Percentiles rank a stretch among this genome's conserved stretches.
Conservation (phyloP, 192 early-diverging fungal species). For the Coemansia sp. region DNA sequence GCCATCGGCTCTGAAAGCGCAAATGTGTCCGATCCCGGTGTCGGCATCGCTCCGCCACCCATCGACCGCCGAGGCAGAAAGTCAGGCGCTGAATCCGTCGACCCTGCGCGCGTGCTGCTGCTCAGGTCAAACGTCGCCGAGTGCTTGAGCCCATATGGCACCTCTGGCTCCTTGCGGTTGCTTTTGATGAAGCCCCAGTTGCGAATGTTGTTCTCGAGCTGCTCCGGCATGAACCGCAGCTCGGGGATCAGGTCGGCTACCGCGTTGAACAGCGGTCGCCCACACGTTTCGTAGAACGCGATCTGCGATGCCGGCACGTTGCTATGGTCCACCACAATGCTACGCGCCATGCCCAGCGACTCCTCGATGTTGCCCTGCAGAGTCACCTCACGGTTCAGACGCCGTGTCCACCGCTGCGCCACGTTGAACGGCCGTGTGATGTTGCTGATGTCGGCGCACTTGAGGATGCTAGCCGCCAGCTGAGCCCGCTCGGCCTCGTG, state of each 20-base stretch:
- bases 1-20: slow-evolving; percentile 9
- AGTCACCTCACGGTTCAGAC: slow-evolving; percentile 67
- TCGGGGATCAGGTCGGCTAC: slow-evolving; percentile 48
- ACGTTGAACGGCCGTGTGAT: slow-evolving; percentile 69
- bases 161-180: slow-evolving; percentile 48
- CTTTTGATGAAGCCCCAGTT: slow-evolving; percentile 49
- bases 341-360: slow-evolving; percentile 60
- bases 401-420: slow-evolving; percentile 65
- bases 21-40: slow-evolving; percentile 6
- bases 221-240: slow-evolving; percentile 44
- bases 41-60: slow-evolving; percentile 8
- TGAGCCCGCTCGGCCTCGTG: slow-evolving; percentile 59
- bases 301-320: slow-evolving; percentile 50
- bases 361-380: slow-evolving; percentile 72
- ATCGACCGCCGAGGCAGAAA: slow-evolving; percentile 39
- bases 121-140: slow-evolving; percentile 40
- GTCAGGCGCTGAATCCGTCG: slow-evolving; percentile 50
- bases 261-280: slow-evolving; percentile 50
- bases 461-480: slow-evolving; percentile 69
- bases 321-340: slow-evolving; percentile 32
- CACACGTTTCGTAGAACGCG: slow-evolving; percentile 50
- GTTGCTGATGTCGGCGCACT: slow-evolving; percentile 82
- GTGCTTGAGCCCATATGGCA: slow-evolving; percentile 51
- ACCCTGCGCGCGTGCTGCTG: slow-evolving; percentile 43
- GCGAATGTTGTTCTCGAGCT: slow-evolving; percentile 52